Evolutionary conservation across 2,329 filamentous ascomycete genomes (phyloP).

Genomic region (Alternaria triticimaculans): DNA sequence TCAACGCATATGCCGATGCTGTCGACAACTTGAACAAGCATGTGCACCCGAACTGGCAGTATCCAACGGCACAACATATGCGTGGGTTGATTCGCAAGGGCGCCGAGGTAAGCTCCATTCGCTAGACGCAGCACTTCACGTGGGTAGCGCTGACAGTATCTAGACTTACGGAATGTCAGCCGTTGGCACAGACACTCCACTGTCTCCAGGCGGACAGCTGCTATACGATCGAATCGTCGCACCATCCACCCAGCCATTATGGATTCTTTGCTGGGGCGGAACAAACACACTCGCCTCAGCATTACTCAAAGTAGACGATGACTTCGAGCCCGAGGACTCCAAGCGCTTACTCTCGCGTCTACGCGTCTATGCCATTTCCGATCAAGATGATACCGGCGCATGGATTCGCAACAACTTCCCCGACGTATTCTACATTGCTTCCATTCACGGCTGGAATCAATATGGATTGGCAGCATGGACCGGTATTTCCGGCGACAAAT

Average conservation of each 20-base stretch:
- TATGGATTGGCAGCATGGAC: slow-evolving; percentile 63
- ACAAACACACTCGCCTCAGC: slow-evolving; percentile 61
- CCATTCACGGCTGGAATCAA: slow-evolving; percentile 63
- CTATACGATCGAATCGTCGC: slow-evolving; percentile 53
- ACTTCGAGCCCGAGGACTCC: slow-evolving; percentile 41
- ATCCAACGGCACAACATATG: slow-evolving; percentile 37
- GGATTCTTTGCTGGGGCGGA: slow-evolving; percentile 62
- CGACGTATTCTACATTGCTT: slow-evolving; percentile 63
- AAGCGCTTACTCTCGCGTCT: slow-evolving; percentile 41
- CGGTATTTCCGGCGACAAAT: slow-evolving; percentile 61
- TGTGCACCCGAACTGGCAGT: slow-evolving; percentile 45
- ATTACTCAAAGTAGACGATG: slow-evolving; percentile 50
- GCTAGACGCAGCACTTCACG: neutral
- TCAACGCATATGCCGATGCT: slow-evolving; percentile 42
- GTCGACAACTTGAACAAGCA: slow-evolving; percentile 59
- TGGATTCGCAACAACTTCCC: slow-evolving; percentile 64
- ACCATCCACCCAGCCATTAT: slow-evolving; percentile 54
- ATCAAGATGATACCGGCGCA: slow-evolving; percentile 64
- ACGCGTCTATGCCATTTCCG: slow-evolving; percentile 59
- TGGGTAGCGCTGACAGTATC: neutral
- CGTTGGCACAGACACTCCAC: slow-evolving; percentile 36
- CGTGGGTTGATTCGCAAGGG: slow-evolving; percentile 36
- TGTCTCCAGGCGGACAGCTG: slow-evolving; percentile 54
- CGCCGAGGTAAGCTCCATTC: slow-evolving; percentile 34
- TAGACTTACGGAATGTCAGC: slow-evolving; percentile 50